Base-by-base conservation (phyloP, 2,329 filamentous ascomycete genomes). In the Aphanocladium album region DNA sequence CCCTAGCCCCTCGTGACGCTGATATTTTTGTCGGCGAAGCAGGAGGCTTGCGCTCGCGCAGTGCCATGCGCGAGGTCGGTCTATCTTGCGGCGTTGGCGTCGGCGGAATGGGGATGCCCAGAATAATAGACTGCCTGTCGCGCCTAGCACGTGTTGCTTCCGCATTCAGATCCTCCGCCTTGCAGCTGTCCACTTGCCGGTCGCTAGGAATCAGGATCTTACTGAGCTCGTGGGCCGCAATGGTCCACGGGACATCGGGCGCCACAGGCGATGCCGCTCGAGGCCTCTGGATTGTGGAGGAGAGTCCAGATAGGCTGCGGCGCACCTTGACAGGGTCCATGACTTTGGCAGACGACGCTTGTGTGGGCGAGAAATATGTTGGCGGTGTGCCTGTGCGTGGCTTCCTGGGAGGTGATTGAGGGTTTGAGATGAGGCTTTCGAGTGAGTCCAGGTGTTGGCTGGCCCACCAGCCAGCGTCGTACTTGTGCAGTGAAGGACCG, bases 311-410 rank as follows among this genome's bases (percentile, higher is more conserved):
- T 30, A 86, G 73, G 64, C 81, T 89, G 30, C 87, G 82, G 46
- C 85, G 82, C 64, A 89, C 78, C 63, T 85, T 89, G 9, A 86
- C 77, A 1, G 88, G 83, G 50, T 89, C 83, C 1, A 89, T 81
- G 12, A 91, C 87, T 73, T 91, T 96, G 25, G 91, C 91, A 1
- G 87, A 86, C 46, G 91, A 98, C 0, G 93, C 90, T 63, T 93
- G 89, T 0, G 93, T 98, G 0, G 93, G 91, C 1, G 92, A 91
- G 2, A 86, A 91, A 73, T 93, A 97, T 1, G 90, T 93, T 1
- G 90, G 87, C 9, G 80, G 72, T 23, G 83, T 82, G 16, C 80
- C 78, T 62, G 76, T 77, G 30, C 85, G 84, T 16, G 80, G 73
- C 67, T 84, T 87, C 67, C 76, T 82, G 9, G 76, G 75, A 60